Percentiles rank a stretch among this genome's conserved stretches.
Evolutionary conservation across 164 flowering plant genomes (phyloP).

Genomic region (Saururus chinensis): DNA sequence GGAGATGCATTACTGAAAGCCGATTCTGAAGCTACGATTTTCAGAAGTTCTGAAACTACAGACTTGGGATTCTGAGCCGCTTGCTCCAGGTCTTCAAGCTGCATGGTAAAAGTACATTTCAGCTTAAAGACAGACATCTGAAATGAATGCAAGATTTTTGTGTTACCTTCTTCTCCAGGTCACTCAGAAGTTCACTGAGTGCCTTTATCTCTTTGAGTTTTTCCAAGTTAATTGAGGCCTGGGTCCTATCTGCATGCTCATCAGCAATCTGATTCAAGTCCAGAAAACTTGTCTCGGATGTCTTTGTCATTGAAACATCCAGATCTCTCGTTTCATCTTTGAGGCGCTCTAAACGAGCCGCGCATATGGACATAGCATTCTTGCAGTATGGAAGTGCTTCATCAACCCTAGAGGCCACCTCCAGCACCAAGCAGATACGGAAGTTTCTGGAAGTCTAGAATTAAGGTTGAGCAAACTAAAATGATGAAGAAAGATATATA

Average conservation of each 20-base stretch:
- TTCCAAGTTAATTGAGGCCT: slow-evolving; percentile 26
- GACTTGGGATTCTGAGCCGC: slow-evolving; percentile 49
- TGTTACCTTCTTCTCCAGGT: slow-evolving; percentile 80
- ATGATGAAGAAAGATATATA: too few species aligned
- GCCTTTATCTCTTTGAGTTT: slow-evolving; percentile 68
- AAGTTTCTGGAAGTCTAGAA: slow-evolving; percentile 52
- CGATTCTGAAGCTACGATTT: slow-evolving; percentile 40
- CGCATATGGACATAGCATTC: slow-evolving; percentile 73
- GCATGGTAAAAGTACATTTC: slow-evolving; percentile 15
- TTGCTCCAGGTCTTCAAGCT: slow-evolving; percentile 95
- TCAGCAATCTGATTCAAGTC: slow-evolving; percentile 20
- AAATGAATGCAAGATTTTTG: not conserved
- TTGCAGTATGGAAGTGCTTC: slow-evolving; percentile 85
- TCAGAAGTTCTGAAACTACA: slow-evolving; percentile 56
- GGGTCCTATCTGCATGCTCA: slow-evolving; percentile 9
- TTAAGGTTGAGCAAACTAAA: slow-evolving; percentile 25
- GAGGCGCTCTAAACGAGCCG: slow-evolving; percentile 34
- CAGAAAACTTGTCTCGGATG: slow-evolving; percentile 13
- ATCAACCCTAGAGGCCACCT: slow-evolving; percentile 59
- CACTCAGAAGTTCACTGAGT: slow-evolving; percentile 46
- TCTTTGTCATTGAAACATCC: slow-evolving; percentile 18
- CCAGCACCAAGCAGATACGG: slow-evolving; percentile 75
- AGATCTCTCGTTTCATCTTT: slow-evolving; percentile 30
- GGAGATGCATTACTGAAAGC: slow-evolving; percentile 17
- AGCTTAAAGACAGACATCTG: not conserved